Evolutionary conservation across 352 stramenopile species (phyloP), one percentile per base, ranked within the genome.

Genomic region (Globisporangium emineosum): DNA sequence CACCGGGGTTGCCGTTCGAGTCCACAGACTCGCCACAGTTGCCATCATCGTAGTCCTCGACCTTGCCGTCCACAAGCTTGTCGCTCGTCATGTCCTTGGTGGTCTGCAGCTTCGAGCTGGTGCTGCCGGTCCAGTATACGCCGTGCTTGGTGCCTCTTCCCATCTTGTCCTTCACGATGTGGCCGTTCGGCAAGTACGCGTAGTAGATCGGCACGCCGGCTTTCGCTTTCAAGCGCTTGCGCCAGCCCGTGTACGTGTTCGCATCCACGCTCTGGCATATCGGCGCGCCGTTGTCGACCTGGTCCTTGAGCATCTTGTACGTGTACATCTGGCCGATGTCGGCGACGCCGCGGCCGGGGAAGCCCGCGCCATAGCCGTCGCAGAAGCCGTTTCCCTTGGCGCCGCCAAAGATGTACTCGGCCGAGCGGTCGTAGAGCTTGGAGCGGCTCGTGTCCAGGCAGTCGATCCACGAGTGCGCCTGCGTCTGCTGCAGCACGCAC

Each of bases 381-480:
- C 82, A 91, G 62, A 88, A 88, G 27, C 80, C 81, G 42, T 90
- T 86, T 47, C 77, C 78, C 13, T 80, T 75, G 27, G 76, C 62
- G 30, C 82, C 82, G 35, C 79, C 78, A 51, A 77, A 91, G 63
- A 91, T 89, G 67, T 89, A 91, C 43, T 76, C 72, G 15, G 66
- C 72, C 58, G 78, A 87, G 54, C 86, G 66, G 54, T 89, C 75
- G 57, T 91, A 90, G 8, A 91, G 56, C 58, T 87, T 87, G 10
- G 66, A 75, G 57, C 79, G 70, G 64, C 81, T 75, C 54, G 77
- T 88, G 71, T 88, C 83, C 45, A 92, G 72, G 60, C 83, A 92
- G 66, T 92, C 83, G 69, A 91, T 84, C 82, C 83, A 90, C 12
- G 81, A 77, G 68, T 92, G 83, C n/a, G 75, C 77, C 0, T 75